phyloP scores from a whole-genome alignment of 2,329 filamentous ascomycete species.

The Phyllosticta citrichinensis region DNA sequence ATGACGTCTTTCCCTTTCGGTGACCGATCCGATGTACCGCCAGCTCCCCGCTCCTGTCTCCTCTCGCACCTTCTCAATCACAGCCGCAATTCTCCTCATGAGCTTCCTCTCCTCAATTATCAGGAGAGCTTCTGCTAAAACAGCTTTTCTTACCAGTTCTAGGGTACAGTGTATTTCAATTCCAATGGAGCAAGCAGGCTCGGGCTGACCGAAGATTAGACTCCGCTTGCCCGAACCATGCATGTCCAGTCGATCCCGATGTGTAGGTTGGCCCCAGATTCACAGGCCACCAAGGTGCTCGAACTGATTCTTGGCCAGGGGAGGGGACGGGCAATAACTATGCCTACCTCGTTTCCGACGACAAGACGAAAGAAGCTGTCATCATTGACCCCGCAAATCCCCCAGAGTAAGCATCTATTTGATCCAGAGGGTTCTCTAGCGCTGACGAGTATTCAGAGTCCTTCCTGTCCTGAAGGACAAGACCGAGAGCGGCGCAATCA shows the following conservation, averaged over 20 bases:
- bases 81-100: slow-evolving; percentile 7
- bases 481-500: slow-evolving; percentile 60
- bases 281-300: slow-evolving; percentile 5
- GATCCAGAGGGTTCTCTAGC: background rate
- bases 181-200: background rate
- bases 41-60: slow-evolving; percentile 2
- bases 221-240: slow-evolving; percentile 47
- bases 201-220: background rate
- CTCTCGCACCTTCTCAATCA: background rate
- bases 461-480: slow-evolving; percentile 61
- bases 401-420: slow-evolving; percentile 51
- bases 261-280: slow-evolving; percentile 49
- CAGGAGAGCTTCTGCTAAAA: slow-evolving; percentile 1
- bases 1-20: slow-evolving; percentile 3
- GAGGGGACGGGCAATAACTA: slow-evolving; percentile 73
- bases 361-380: slow-evolving; percentile 40
- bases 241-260: slow-evolving; percentile 83
- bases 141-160: background rate
- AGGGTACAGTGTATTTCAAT: background rate
- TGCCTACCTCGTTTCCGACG: slow-evolving; percentile 53
- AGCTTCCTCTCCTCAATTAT: slow-evolving; percentile 5
- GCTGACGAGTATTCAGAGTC: slow-evolving; percentile 36
- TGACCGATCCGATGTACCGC: background rate
- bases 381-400: slow-evolving; percentile 76
- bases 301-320: slow-evolving; percentile 41